Conservation (phyloP, 345 rosid genomes). For the Microcos paniculata region DNA sequence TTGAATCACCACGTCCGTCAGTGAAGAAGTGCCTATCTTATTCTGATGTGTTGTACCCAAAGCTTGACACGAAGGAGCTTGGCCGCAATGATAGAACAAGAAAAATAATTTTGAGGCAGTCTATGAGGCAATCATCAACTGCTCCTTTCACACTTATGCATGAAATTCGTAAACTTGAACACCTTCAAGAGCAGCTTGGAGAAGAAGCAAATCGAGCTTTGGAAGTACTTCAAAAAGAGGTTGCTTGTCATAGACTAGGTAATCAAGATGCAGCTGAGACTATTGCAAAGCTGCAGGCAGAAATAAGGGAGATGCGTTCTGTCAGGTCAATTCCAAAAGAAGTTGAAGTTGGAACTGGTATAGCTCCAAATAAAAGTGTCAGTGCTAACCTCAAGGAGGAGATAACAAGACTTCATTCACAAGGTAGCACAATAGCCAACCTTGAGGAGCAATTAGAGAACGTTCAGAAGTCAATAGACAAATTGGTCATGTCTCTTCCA, state of each 20-base stretch:
- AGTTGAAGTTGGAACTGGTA: conserved; percentile 51
- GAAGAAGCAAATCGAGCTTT: conserved; percentile 94
- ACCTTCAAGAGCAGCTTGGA: conserved; percentile 97
- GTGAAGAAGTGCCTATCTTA: conserved; percentile 92
- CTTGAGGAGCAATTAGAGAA: conserved; percentile 96
- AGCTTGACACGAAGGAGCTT: conserved; percentile 52
- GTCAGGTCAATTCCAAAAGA: conserved; percentile 54
- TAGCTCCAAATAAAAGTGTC: conserved; percentile 79
- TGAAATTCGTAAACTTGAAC: conserved; percentile 98
- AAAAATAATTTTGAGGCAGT: conserved; percentile 67
- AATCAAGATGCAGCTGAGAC: conserved; percentile 99
- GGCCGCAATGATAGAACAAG: conserved; percentile 53
- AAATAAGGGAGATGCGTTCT: conserved; percentile 88
- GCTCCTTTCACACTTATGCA: conserved; percentile 97
- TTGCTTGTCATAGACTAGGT: conserved; percentile 92
- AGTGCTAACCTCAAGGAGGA: conserved; percentile 95
- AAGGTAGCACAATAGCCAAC: conserved; percentile 88
- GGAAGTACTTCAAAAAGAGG: conserved; percentile 97
- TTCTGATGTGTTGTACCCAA: conserved; percentile 57
- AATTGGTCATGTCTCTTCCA: conserved; percentile 94
- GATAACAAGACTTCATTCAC: conserved; percentile 98
- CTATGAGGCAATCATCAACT: conserved; percentile 90
- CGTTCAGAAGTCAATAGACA: conserved; percentile 96
- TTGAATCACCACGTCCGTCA: conserved; percentile 60
- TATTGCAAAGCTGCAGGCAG: conserved; percentile 93